phyloP scores from a whole-genome alignment of 345 rosid genomes.

The Geranium rotundifolium region DNA sequence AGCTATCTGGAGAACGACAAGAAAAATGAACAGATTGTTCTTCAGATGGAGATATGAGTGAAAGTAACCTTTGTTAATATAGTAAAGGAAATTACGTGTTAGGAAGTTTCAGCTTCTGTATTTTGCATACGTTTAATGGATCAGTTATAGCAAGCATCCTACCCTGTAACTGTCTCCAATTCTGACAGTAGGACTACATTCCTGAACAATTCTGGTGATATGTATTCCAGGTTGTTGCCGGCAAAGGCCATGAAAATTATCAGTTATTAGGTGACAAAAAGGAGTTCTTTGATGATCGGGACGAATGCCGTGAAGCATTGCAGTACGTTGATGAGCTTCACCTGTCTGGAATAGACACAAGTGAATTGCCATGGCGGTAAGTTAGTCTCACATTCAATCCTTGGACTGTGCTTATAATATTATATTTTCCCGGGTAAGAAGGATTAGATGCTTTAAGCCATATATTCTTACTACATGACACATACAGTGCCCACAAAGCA shows the following conservation, averaged over 20 bases:
- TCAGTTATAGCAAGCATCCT: background rate
- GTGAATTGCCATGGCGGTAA: constrained; percentile 99
- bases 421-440: constrained; percentile 1
- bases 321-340: constrained; percentile 93
- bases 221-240: constrained; percentile 62
- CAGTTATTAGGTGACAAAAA: constrained; percentile 76
- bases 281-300: constrained; percentile 80
- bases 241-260: constrained; percentile 84
- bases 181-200: background rate
- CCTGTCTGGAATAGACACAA: constrained; percentile 92
- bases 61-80: background rate
- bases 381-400: constrained; percentile 11
- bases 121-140: background rate
- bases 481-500: no score
- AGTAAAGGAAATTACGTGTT: background rate
- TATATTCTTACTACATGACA: background rate
- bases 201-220: constrained; percentile 4
- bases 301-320: constrained; percentile 88
- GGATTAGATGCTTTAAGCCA: constrained; percentile 1
- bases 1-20: background rate
- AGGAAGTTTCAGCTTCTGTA: background rate
- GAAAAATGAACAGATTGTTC: background rate
- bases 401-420: background rate
- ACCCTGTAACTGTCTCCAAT: background rate
- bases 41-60: background rate